Conservation (phyloP, 768 basidiomycete genomes). For the Hydnomerulius pinastri region DNA sequence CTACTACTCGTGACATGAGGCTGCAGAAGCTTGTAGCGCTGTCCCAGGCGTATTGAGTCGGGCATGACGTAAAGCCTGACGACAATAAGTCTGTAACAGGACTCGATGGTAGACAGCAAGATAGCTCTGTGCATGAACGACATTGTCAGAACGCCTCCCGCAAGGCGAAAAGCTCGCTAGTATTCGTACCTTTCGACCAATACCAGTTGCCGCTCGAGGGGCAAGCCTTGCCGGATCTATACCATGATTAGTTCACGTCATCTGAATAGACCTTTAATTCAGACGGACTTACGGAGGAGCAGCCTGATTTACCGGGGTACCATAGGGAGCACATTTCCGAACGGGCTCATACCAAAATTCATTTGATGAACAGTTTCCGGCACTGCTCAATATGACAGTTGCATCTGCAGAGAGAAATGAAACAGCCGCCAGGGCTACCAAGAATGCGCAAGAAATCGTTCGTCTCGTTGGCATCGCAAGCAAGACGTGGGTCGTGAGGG, state of each 20-base stretch:
- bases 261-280: background rate
- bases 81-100: background rate
- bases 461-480: constrained; percentile 4
- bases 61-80: constrained; percentile 5
- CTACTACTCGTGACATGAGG: background rate
- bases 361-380: constrained; percentile 14
- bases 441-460: background rate
- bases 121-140: constrained; percentile 8
- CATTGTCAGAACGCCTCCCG: background rate
- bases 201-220: constrained; percentile 11
- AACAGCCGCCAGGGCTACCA: constrained; percentile 4
- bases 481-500: constrained; percentile 7
- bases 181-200: constrained; percentile 16
- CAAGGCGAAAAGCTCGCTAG: background rate
- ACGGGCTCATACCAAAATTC: constrained; percentile 18
- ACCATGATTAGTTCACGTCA: background rate
- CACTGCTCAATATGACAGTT: constrained; percentile 3
- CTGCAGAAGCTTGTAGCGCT: constrained; percentile 1
- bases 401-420: constrained; percentile 11
- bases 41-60: constrained; percentile 8
- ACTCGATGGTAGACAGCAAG: constrained; percentile 12
- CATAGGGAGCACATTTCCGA: constrained; percentile 9
- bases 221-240: constrained; percentile 11
- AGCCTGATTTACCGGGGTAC: background rate
- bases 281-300: constrained; percentile 16